Base-by-base conservation (phyloP, 495 filamentous ascomycete species). In the Talaromyces trachyspermus region DNA sequence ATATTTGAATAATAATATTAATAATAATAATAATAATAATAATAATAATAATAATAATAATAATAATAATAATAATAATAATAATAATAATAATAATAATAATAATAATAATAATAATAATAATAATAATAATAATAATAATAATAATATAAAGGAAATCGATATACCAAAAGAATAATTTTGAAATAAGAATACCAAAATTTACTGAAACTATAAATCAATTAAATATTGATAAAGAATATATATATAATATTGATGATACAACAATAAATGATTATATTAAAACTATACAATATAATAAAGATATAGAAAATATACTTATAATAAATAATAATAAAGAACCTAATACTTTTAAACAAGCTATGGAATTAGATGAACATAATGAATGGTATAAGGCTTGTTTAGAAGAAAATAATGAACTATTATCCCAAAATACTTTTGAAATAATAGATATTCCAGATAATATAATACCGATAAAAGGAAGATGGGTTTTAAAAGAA, bases 201-300 rank as follows among this genome's bases (percentile, higher is more conserved):
- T 41, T 7, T 18, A 41, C 17, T 8, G 38, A 41, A 41, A 7
- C 20, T 20, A 41, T 41, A 41, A 41, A 41, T 24, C 7, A 41
- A 20, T 20, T 41, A 41, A 41, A 41, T 41, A 41, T 37, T 37
- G 14, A 37, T 37, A 37, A 41, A 41, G 38, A 41, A 19, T 41
- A 7, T 41, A 41, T 41, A 7, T 41, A 41, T 41, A 41, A 41
- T 41, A 20, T 41, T 20, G 6, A 19, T 8, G 17, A 41, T 41
- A 41, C 17, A 20, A 41, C 22, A 41, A 41, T 41, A 23, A 5
- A 20, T 41, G 22, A 41, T 41, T 20, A 7, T 20, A 41, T 41
- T 20, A 41, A 41, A 41, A 17, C 9, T n/a, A 36, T 36, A 36
- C 5, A 36, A 36, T 36, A 36, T 36, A 36, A 36, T 36, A 36